These are phyloP conservation scores for Claviceps spartinae DNA, from an alignment of 2,329 filamentous ascomycete genomes.

Conservation along the genomic window DNA sequence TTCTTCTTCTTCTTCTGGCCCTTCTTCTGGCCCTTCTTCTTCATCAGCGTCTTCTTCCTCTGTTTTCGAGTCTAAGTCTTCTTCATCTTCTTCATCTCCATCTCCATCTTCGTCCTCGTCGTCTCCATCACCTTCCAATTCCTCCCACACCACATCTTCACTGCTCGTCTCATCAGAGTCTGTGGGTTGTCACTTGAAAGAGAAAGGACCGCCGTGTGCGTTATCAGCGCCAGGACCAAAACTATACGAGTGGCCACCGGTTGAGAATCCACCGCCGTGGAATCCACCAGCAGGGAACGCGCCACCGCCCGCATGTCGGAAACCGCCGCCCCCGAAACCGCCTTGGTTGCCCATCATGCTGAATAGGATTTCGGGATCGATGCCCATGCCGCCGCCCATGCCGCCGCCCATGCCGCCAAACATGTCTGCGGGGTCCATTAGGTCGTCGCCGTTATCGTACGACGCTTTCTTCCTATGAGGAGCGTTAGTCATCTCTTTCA, in stretches of 20 bases:
- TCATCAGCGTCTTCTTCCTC: conserved; percentile 14
- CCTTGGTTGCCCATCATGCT: conserved; percentile 67
- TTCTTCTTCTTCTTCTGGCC: conserved; percentile 18
- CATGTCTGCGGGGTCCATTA: conserved; percentile 79
- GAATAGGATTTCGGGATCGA: conserved; percentile 67
- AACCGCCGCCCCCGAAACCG: conserved; percentile 38
- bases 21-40: conserved; percentile 13
- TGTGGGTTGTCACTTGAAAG: conserved; percentile 38
- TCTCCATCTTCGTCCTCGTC: conserved; percentile 15
- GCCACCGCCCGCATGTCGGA: conserved; percentile 37
- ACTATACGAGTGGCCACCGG: conserved; percentile 34
- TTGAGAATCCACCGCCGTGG: conserved; percentile 31
- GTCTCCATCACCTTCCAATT: conserved; percentile 12
- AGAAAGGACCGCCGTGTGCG: conserved; percentile 24
- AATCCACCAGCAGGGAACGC: conserved; percentile 42
- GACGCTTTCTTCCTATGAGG: conserved; percentile 62
- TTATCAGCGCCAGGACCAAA: conserved; percentile 30
- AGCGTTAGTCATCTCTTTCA: background rate
- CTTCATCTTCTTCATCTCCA: conserved; percentile 9
- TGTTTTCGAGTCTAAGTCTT: too few relatives aligned
- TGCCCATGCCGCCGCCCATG: conserved; percentile 52
- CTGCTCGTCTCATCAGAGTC: conserved; percentile 21
- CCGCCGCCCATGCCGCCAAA: conserved; percentile 47
- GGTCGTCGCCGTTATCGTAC: conserved; percentile 87
- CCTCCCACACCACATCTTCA: conserved; percentile 17